Percentiles rank a stretch among this genome's conserved stretches.
Conservation (phyloP, 2,329 filamentous ascomycete genomes). For the Beauveria medogensis region DNA sequence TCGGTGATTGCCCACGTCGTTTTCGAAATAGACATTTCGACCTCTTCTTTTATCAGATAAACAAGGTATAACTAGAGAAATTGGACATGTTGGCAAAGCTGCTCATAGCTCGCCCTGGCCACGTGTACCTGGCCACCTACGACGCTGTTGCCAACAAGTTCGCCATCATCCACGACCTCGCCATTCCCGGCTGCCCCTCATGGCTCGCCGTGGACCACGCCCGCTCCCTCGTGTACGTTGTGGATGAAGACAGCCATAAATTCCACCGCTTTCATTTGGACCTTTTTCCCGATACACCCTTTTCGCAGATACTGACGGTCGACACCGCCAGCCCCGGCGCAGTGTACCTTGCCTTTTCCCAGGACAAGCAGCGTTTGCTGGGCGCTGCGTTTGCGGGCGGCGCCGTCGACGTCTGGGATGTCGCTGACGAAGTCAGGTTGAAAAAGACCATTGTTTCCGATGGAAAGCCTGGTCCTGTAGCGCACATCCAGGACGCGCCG, state of each 20-base stretch:
- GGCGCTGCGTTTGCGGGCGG: constrained; percentile 34
- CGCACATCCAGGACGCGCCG: constrained; percentile 24
- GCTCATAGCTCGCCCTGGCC: constrained; percentile 32
- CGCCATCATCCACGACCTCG: constrained; percentile 24
- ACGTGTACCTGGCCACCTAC: constrained; percentile 34
- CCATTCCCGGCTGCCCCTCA: constrained; percentile 31
- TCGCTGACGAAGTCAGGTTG: constrained; percentile 25
- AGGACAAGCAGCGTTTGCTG: constrained; percentile 35
- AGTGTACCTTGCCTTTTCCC: constrained; percentile 40
- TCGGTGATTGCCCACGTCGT: not conserved
- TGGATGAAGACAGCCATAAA: constrained; percentile 36
- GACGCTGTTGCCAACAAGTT: constrained; percentile 28
- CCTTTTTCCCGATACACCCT: constrained; percentile 19
- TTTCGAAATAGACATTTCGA: not conserved
- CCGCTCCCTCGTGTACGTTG: constrained; percentile 32
- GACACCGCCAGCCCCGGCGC: constrained; percentile 33
- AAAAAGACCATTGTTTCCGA: constrained; percentile 29
- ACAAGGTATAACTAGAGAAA: no score
- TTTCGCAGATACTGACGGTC: constrained; percentile 21
- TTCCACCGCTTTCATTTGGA: constrained; percentile 34
- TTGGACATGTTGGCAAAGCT: constrained; percentile 20
- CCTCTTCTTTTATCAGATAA: not conserved
- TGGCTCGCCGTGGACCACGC: constrained; percentile 37
- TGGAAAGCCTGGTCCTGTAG: constrained; percentile 25
- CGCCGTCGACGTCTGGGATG: constrained; percentile 39